Evolutionary conservation across 768 basidiomycete genomes (phyloP), one percentile per base, ranked within the genome.

Genomic region (Lentinula sp.): DNA sequence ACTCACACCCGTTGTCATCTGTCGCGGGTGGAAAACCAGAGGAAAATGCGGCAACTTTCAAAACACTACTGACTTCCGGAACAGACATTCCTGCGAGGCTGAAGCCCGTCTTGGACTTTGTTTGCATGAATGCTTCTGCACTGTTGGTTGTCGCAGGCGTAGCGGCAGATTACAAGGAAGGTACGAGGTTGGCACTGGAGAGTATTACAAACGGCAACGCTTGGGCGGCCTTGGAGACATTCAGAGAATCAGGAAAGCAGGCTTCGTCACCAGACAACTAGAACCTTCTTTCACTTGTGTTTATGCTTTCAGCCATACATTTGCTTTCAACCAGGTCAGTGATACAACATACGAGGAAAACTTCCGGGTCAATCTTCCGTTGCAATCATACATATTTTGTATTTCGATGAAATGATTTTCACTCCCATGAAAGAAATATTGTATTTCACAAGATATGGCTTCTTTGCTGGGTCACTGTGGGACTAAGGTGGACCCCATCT

Each of bases 121-220:
- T 98, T 62, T 74, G 95, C 62, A 75, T 98, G 75, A 98, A 99
- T 68, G 85, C 95, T 3, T 87, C 94, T 5, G 95, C 94, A 12
- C 70, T 98, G 61, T 75, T 99, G 42, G 86, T 95, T 33, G 85
- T 98, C 2, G 86, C 92, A 5, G 95, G 94, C 5, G 61, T 88
- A 50, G 93, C 89, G 20, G 70, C 70, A 36, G 82, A 85, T 68
- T 93, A 81, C 68, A 80, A 81, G 66, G 82, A 93, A 20, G 95
- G 93, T 2, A 85, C 89, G 1, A 72, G 75, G 62, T 66, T 90
- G 64, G 95, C 93, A 32, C 74, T 80, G 65, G 77, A 83, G 67
- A 84, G 86, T 49, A 70, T 89, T 37, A 55, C 43, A 32, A 54
- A 37, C 41, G 60, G 60, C 15, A 46, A 56, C 36, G 60, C 60